phyloP scores from a whole-genome alignment of 495 filamentous ascomycete genomes.

The Talaromyces nanjingensis region DNA sequence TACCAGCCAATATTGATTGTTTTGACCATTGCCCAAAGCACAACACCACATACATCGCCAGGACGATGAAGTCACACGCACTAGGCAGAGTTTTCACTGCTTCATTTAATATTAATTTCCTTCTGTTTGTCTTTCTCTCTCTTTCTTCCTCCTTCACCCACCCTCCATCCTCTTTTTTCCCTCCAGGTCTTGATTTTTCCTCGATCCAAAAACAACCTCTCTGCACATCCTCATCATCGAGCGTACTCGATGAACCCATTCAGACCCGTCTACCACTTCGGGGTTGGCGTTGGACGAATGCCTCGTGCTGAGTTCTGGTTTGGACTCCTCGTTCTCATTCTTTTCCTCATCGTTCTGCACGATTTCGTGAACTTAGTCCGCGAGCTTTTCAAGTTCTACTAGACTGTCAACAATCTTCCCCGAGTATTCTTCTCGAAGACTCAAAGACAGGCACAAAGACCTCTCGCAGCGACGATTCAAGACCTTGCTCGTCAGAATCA shows the following conservation, averaged over 20 bases:
- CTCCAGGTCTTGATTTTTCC: background rate
- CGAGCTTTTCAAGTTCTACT: slow-evolving; percentile 1
- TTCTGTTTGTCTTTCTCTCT: slow-evolving; percentile 8
- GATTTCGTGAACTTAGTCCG: background rate
- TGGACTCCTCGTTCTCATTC: background rate
- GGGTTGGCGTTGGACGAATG: background rate
- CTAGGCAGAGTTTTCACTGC: background rate
- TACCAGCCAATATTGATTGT: background rate
- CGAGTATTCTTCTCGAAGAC: background rate
- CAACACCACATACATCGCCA: background rate
- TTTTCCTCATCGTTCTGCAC: background rate
- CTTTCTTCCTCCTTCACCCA: slow-evolving; percentile 8
- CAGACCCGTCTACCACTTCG: background rate
- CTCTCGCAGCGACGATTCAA: background rate
- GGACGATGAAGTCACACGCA: background rate
- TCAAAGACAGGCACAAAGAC: background rate
- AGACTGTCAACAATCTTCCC: background rate
- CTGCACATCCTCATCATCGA: background rate
- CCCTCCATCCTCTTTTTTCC: slow-evolving; percentile 15
- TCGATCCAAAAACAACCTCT: background rate
- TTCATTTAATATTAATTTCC: background rate
- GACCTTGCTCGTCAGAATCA: background rate
- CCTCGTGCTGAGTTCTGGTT: background rate
- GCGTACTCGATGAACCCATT: background rate
- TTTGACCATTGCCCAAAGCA: background rate